phyloP scores from a whole-genome alignment of 2,329 filamentous ascomycete genomes.

The Trichoderma sp. region DNA sequence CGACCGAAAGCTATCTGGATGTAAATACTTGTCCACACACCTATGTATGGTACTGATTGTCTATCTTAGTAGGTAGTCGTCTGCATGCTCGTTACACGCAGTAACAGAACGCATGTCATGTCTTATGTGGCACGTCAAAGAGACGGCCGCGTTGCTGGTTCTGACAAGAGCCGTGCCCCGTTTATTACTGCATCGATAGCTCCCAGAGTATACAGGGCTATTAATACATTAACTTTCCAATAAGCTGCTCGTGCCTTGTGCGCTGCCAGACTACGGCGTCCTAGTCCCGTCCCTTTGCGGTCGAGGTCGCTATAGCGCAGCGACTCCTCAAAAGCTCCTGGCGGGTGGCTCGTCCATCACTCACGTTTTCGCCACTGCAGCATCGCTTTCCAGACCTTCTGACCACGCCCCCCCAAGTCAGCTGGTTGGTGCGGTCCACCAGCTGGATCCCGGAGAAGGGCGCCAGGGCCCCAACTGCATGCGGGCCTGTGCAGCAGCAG shows the following conservation, averaged over 20 bases:
- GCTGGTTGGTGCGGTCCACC: slow-evolving; percentile 14
- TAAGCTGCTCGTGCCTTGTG: background rate
- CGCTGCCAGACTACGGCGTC: background rate
- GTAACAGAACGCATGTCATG: background rate
- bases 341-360: background rate
- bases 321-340: background rate
- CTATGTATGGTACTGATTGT: background rate
- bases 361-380: slow-evolving; percentile 14
- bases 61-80: too few species aligned
- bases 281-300: slow-evolving; percentile 7
- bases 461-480: slow-evolving; percentile 22
- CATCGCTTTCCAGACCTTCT: background rate
- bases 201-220: background rate
- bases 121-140: slow-evolving; percentile 19
- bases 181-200: background rate
- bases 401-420: slow-evolving; percentile 21
- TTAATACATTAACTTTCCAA: slow-evolving; percentile 7
- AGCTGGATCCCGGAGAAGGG: slow-evolving; percentile 10
- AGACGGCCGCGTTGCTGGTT: slow-evolving; percentile 18
- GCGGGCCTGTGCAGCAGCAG: slow-evolving; percentile 1
- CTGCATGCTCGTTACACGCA: background rate
- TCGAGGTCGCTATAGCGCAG: background rate
- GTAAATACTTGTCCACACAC: background rate
- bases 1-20: background rate
- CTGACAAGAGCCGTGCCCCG: slow-evolving; percentile 11